phyloP scores from a whole-genome alignment of 2,329 filamentous ascomycete genomes.

The Graphilbum ipis-grandicollis region DNA sequence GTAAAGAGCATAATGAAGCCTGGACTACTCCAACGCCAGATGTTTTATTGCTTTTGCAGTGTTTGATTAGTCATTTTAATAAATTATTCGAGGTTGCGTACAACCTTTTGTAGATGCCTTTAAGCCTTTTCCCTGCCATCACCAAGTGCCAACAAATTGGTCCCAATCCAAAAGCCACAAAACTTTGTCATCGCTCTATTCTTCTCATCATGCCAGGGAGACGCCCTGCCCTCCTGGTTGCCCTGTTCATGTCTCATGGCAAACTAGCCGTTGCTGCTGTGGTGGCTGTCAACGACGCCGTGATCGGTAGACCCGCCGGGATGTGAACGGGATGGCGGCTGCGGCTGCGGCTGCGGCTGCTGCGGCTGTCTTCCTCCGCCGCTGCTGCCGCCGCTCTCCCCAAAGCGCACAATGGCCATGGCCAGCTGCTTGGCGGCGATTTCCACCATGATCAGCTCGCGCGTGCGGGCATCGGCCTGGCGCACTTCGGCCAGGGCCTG shows the following conservation, averaged over 20 bases:
- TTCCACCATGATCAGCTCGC: slow-evolving; percentile 34
- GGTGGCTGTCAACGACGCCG: neutral
- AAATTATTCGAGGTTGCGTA: too few species aligned
- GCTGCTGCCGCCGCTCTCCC: slow-evolving; percentile 16
- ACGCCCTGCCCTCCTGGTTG: too few species aligned
- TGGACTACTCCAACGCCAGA: too few species aligned
- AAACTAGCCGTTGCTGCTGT: neutral
- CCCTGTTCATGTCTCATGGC: too few species aligned
- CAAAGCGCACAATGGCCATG: slow-evolving; percentile 32
- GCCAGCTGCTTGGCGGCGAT: slow-evolving; percentile 36
- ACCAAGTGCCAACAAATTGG: too few species aligned
- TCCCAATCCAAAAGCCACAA: too few species aligned
- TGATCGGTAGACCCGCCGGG: neutral
- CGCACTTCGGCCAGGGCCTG: slow-evolving; percentile 28
- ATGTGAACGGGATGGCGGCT: neutral
- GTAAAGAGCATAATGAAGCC: too few species aligned
- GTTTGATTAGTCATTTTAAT: too few species aligned
- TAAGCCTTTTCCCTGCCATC: too few species aligned
- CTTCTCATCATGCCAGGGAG: neutral
- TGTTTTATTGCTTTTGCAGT: too few species aligned
- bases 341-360: neutral
- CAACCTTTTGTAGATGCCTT: too few species aligned
- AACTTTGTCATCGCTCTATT: too few species aligned
- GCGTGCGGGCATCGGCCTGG: slow-evolving; percentile 22
- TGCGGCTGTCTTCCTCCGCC: slow-evolving; percentile 1